Conservation (phyloP, 2,329 filamentous ascomycete genomes). For the Alternaria brassicicola region DNA sequence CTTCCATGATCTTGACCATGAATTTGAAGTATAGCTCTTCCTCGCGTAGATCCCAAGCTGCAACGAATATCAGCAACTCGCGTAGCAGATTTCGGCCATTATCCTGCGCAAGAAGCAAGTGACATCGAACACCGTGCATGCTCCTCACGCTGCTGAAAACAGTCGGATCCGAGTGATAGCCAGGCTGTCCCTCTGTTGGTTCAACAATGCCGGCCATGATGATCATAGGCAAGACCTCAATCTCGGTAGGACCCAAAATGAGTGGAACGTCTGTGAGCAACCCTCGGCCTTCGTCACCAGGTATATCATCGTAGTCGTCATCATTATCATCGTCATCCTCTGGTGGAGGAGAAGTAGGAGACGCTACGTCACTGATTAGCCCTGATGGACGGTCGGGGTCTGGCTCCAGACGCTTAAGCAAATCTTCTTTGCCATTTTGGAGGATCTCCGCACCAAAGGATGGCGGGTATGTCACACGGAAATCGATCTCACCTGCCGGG, state of each 20-base stretch:
- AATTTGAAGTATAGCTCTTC: constrained; percentile 95
- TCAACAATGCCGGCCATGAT: constrained; percentile 94
- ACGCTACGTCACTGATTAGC: constrained; percentile 49
- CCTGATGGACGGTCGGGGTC: constrained; percentile 51
- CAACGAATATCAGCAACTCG: constrained; percentile 93
- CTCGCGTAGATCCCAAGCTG: constrained; percentile 94
- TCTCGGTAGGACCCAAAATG: constrained; percentile 91
- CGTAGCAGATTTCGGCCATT: constrained; percentile 87
- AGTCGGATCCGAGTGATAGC: constrained; percentile 55
- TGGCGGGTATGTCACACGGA: constrained; percentile 57
- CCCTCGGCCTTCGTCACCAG: constrained; percentile 74
- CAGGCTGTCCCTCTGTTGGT: constrained; percentile 71
- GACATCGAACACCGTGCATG: constrained; percentile 87
- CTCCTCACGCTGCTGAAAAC: constrained; percentile 68
- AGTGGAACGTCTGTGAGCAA: constrained; percentile 92
- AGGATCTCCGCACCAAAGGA: constrained; percentile 57
- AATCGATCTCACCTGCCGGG: constrained; percentile 54
- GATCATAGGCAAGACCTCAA: constrained; percentile 96
- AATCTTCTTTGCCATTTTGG: constrained; percentile 57
- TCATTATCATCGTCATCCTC: constrained; percentile 70
- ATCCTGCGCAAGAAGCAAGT: constrained; percentile 86
- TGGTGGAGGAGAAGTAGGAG: constrained; percentile 48
- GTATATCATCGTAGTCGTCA: constrained; percentile 77
- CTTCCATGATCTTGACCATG: constrained; percentile 93
- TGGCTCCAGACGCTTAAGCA: constrained; percentile 58